A percentile compares a stretch with the other conserved stretches of the same genome.
phyloP scores from a whole-genome alignment of 2,329 filamentous ascomycete species.

The Endothia cerciana region DNA sequence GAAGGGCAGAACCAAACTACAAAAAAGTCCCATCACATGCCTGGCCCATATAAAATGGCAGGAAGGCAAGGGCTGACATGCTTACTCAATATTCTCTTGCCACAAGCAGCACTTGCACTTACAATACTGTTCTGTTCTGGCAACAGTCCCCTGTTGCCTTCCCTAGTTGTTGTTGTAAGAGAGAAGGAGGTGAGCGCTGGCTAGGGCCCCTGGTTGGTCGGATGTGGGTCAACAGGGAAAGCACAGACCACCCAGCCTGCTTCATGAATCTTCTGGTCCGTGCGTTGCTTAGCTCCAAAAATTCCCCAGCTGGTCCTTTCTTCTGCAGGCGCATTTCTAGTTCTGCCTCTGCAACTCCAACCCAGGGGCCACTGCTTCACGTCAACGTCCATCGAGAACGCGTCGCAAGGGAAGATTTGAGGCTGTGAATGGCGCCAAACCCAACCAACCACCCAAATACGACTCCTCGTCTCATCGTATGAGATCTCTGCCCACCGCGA shows the following conservation, averaged over 20 bases:
- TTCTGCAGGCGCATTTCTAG: slow-evolving; percentile 18
- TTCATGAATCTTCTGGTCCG: neutral
- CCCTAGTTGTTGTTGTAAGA: neutral
- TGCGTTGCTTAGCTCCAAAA: slow-evolving; percentile 19
- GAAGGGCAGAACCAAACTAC: neutral
- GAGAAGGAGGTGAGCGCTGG: neutral
- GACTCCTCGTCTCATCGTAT: neutral
- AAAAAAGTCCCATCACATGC: neutral
- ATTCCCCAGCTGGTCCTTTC: slow-evolving; percentile 17
- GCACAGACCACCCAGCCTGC: slow-evolving; percentile 7
- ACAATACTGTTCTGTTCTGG: neutral
- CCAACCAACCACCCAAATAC: neutral
- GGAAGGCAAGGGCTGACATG: neutral
- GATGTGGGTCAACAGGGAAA: neutral
- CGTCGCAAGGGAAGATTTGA: slow-evolving; percentile 16
- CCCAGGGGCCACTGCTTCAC: slow-evolving; percentile 5
- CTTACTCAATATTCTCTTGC: no score
- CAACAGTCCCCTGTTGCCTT: neutral
- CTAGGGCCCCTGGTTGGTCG: neutral
- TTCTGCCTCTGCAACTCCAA: slow-evolving; percentile 12
- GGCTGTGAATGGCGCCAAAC: slow-evolving; percentile 4
- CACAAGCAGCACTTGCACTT: neutral
- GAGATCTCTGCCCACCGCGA: neutral
- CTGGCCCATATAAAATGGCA: neutral
- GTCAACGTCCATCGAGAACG: slow-evolving; percentile 15